A percentile compares a stretch with the other conserved stretches of the same genome.
These are phyloP conservation scores for Blastomyces gilchristii DNA, from an alignment of 2,329 filamentous ascomycete species.

Conservation along the genomic window DNA sequence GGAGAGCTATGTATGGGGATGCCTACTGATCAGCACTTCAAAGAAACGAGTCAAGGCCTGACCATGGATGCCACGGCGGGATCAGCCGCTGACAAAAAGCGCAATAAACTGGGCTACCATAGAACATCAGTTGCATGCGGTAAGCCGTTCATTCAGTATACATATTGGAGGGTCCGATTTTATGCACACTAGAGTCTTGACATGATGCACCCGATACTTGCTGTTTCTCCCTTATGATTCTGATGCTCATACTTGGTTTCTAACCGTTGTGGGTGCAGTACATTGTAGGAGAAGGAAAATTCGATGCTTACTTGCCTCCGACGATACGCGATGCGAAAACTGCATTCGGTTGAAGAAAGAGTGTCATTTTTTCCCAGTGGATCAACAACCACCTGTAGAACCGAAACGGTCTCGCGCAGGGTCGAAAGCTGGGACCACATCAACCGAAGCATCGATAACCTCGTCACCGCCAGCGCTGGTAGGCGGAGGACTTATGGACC, in stretches of 20 bases:
- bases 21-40: conserved; percentile 27
- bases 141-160: conserved; percentile 44
- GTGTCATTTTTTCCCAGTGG: conserved; percentile 84
- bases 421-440: conserved; percentile 36
- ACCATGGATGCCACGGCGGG: conserved; percentile 26
- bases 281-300: conserved; percentile 93
- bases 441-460: conserved; percentile 38
- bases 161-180: conserved; percentile 3
- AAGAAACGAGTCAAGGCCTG: conserved; percentile 24
- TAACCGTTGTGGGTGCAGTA: conserved; percentile 41
- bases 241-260: conserved; percentile 4
- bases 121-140: conserved; percentile 90
- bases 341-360: conserved; percentile 92
- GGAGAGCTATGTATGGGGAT: conserved; percentile 34
- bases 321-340: conserved; percentile 72
- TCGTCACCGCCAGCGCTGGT: conserved; percentile 39
- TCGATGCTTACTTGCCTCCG: conserved; percentile 66
- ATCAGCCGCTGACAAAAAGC: conserved; percentile 51
- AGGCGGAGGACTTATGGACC: conserved; percentile 23
- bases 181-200: conserved; percentile 8
- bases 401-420: conserved; percentile 35
- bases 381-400: conserved; percentile 54
- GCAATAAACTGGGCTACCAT: conserved; percentile 93
- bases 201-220: neutral
- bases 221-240: conserved; percentile 3